Evolutionary conservation across 441 rosid genomes (phyloP).

Genomic region (Euphorbia corollata): DNA sequence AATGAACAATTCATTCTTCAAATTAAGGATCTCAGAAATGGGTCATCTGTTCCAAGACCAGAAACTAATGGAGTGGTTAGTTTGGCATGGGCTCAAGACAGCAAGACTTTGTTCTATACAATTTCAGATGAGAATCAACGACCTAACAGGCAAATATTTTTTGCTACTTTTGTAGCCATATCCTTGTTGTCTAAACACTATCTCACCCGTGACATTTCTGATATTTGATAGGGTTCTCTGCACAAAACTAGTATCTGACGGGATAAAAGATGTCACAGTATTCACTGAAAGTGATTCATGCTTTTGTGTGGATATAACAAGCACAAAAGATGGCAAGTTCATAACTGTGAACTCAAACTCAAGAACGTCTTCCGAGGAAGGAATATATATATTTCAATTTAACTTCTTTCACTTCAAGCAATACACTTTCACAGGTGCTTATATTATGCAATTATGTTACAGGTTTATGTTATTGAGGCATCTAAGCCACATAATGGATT

Average conservation of each 20-base stretch:
- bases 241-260: conserved; percentile 45
- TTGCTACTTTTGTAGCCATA: conserved; percentile 14
- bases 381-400: conserved; percentile 36
- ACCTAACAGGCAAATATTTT: conserved; percentile 51
- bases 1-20: conserved; percentile 65
- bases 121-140: conserved; percentile 55
- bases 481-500: conserved; percentile 42
- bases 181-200: conserved; percentile 11
- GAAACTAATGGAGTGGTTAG: conserved; percentile 61
- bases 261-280: conserved; percentile 33
- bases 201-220: conserved; percentile 13
- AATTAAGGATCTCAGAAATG: conserved; percentile 63
- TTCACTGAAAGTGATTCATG: conserved; percentile 60
- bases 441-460: conserved; percentile 24
- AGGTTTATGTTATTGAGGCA: conserved; percentile 71
- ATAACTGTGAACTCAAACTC: conserved; percentile 89
- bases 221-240: conserved; percentile 55
- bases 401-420: conserved; percentile 6
- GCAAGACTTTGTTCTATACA: conserved; percentile 65
- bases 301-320: conserved; percentile 81
- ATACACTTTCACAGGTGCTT: conserved; percentile 19
- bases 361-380: conserved; percentile 94
- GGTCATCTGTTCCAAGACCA: conserved; percentile 39
- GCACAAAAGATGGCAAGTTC: conserved; percentile 91
- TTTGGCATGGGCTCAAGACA: conserved; percentile 86